These are phyloP conservation scores for Coemansia sp. DNA, from an alignment of 192 early-diverging fungal genomes.

Conservation along the genomic window DNA sequence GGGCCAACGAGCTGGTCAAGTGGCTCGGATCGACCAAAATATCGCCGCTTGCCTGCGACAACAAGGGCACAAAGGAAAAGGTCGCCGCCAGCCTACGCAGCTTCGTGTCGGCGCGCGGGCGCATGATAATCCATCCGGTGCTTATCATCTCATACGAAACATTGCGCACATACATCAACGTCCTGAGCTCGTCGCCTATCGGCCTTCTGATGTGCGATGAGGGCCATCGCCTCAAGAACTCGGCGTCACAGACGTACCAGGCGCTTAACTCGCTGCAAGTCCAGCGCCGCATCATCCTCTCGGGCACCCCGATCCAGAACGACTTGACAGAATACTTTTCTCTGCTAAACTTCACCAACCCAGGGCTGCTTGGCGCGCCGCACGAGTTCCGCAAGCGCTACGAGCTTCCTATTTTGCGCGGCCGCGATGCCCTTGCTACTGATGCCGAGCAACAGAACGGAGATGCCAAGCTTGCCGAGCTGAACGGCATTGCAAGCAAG, in stretches of 20 bases:
- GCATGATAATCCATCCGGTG: conserved; percentile 86
- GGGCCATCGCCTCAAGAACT: conserved; percentile 95
- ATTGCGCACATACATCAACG: conserved; percentile 76
- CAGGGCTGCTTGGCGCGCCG: conserved; percentile 84
- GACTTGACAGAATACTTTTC: conserved; percentile 93
- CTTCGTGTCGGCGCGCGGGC: conserved; percentile 83
- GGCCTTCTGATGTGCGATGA: conserved; percentile 97
- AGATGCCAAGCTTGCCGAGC: conserved; percentile 84
- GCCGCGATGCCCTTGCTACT: conserved; percentile 88
- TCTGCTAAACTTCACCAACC: conserved; percentile 93
- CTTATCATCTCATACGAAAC: conserved; percentile 99
- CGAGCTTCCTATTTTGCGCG: conserved; percentile 92
- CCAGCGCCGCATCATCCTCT: conserved; percentile 89
- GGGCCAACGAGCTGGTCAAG: conserved; percentile 97
- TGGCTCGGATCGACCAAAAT: conserved; percentile 89
- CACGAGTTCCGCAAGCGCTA: conserved; percentile 90
- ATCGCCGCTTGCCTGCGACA: conserved; percentile 85
- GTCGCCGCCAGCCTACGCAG: conserved; percentile 72
- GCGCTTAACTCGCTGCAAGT: conserved; percentile 85
- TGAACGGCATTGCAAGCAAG: conserved; percentile 84
- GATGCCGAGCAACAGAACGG: conserved; percentile 75
- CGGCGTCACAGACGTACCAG: conserved; percentile 79
- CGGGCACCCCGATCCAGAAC: conserved; percentile 96
- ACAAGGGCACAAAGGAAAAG: conserved; percentile 87
- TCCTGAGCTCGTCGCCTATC: conserved; percentile 79